Conservation (phyloP, 2,329 filamentous ascomycete genomes). For the Calonectria hawksworthii region DNA sequence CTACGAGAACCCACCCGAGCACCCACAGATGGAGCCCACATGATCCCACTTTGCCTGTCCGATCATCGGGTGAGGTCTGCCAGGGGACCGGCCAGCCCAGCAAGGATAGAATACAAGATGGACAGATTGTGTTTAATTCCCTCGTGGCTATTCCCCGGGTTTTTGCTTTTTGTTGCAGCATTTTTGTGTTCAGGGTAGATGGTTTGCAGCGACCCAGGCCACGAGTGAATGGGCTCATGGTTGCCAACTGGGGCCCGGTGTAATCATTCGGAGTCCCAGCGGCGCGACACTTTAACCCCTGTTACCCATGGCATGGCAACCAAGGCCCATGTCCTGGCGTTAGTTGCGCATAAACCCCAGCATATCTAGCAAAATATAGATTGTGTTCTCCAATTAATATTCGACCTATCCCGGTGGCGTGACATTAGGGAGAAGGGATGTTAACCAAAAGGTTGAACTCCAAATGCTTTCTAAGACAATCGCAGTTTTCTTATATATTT, state of each 20-base stretch:
- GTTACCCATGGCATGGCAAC: too few relatives aligned
- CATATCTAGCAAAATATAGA: too few relatives aligned
- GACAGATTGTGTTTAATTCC: neutral
- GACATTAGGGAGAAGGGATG: too few relatives aligned
- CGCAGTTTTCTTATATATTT: too few relatives aligned
- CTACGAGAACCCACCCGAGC: neutral
- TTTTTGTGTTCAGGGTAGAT: neutral
- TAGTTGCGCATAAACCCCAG: neutral
- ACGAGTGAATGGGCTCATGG: neutral
- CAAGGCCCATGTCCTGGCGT: neutral
- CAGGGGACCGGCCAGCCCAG: neutral
- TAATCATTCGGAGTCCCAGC: neutral
- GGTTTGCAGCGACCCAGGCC: neutral
- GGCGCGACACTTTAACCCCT: neutral
- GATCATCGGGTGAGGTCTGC: neutral
- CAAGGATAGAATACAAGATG: slow-evolving; percentile 1
- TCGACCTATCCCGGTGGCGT: too few relatives aligned
- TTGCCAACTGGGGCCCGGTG: neutral
- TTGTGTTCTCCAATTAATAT: too few relatives aligned
- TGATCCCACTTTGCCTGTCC: slow-evolving; percentile 18
- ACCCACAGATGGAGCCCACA: slow-evolving; percentile 8
- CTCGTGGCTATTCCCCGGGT: neutral
- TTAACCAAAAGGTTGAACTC: too few relatives aligned
- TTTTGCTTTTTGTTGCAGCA: neutral
- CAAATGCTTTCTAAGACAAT: too few relatives aligned